These are phyloP conservation scores for Magnolia changhungtana DNA, from an alignment of 164 flowering plant genomes.

Conservation along the genomic window DNA sequence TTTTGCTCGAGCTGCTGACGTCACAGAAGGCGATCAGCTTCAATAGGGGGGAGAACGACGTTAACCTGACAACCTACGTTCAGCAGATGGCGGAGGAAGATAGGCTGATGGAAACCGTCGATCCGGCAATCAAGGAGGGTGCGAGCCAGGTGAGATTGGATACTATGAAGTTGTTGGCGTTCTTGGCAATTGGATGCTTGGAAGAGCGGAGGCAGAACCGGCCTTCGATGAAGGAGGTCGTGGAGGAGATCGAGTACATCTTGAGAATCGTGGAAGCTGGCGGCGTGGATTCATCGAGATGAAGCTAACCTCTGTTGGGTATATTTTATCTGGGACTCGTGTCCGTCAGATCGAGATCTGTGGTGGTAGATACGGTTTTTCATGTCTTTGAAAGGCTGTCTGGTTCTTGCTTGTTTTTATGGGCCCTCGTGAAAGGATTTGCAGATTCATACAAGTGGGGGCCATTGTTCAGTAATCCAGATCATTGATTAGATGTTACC, in stretches of 20 bases:
- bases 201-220: slow-evolving; percentile 17
- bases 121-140: slow-evolving; percentile 2
- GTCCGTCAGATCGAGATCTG: too few species aligned
- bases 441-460: too few species aligned
- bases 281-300: not conserved
- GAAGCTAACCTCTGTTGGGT: too few species aligned
- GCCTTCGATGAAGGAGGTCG: slow-evolving; percentile 19
- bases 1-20: slow-evolving; percentile 17
- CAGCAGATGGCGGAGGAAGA: slow-evolving; percentile 9
- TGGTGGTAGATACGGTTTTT: too few species aligned
- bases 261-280: slow-evolving; percentile 9
- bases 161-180: slow-evolving; percentile 16
- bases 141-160: slow-evolving; percentile 12
- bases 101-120: slow-evolving; percentile 12
- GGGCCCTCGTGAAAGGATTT: too few species aligned
- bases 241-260: slow-evolving; percentile 16
- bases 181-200: slow-evolving; percentile 14
- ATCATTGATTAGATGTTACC: too few species aligned
- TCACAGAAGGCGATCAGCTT: slow-evolving; percentile 19
- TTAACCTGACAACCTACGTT: slow-evolving; percentile 12
- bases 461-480: too few species aligned
- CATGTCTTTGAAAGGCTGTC: too few species aligned
- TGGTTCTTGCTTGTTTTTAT: too few species aligned
- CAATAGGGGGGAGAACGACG: slow-evolving; percentile 11
- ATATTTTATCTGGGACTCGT: too few species aligned